phyloP scores from a whole-genome alignment of 2,329 filamentous ascomycete genomes.

The Phialemoniopsis sp. region DNA sequence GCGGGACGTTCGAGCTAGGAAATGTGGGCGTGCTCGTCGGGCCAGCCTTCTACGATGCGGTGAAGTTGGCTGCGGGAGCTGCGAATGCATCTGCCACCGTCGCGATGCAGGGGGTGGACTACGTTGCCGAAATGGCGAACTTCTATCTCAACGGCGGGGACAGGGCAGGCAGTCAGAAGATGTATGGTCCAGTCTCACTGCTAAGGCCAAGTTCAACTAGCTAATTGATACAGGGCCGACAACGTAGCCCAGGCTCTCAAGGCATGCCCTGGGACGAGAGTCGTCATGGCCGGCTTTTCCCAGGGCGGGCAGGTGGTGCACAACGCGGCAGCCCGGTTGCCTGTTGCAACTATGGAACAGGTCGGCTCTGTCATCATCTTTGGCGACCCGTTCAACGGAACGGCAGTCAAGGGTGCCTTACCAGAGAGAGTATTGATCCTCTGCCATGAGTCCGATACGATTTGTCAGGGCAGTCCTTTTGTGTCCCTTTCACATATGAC shows the following conservation, averaged over 20 bases:
- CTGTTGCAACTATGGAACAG: constrained; percentile 8
- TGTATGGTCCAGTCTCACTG: neutral
- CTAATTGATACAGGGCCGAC: constrained; percentile 23
- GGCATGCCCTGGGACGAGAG: constrained; percentile 30
- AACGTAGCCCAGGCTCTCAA: constrained; percentile 17
- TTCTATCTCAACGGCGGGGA: constrained; percentile 18
- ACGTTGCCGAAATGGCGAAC: constrained; percentile 13
- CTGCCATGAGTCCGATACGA: constrained; percentile 15
- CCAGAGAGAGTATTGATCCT: constrained; percentile 10
- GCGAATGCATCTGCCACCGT: constrained; percentile 1
- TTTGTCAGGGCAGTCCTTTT: constrained; percentile 17
- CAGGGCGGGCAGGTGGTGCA: constrained; percentile 22
- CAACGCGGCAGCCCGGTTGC: constrained; percentile 15
- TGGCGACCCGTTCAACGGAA: constrained; percentile 17
- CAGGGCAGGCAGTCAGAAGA: constrained; percentile 8
- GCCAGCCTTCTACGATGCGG: constrained; percentile 42
- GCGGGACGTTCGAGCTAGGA: constrained; percentile 47
- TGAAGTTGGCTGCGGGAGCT: constrained; percentile 31
- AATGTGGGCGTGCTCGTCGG: constrained; percentile 47
- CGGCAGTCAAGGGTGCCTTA: constrained; percentile 9
- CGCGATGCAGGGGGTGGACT: constrained; percentile 19
- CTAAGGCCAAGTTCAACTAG: constrained; percentile 14
- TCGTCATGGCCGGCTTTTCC: constrained; percentile 35
- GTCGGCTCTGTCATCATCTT: constrained; percentile 20
- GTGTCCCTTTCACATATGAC: constrained; percentile 18